Conservation (phyloP, 805 yeast genomes). For the Candida berthetii region DNA sequence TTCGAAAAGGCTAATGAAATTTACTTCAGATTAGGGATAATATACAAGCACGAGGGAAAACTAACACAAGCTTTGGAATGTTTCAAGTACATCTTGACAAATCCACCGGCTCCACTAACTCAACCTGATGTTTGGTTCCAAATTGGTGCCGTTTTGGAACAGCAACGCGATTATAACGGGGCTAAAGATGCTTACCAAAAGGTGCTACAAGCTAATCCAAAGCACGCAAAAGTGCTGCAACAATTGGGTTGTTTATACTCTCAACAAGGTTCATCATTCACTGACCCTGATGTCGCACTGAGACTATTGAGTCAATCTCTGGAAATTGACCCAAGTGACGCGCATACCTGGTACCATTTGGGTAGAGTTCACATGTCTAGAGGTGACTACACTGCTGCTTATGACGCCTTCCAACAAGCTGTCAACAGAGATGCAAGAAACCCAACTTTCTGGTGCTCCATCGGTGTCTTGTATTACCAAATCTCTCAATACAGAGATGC, state of each 20-base stretch:
- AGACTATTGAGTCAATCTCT: slow-evolving; percentile 79
- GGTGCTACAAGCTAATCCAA: slow-evolving; percentile 82
- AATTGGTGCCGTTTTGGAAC: slow-evolving; percentile 93
- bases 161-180: slow-evolving; percentile 82
- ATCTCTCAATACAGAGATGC: slow-evolving; percentile 96
- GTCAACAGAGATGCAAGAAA: slow-evolving; percentile 94
- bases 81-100: slow-evolving; percentile 82
- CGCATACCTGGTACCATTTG: slow-evolving; percentile 94
- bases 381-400: slow-evolving; percentile 92
- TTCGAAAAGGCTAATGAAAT: slow-evolving; percentile 96
- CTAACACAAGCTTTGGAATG: slow-evolving; percentile 86
- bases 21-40: slow-evolving; percentile 92
- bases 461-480: slow-evolving; percentile 94
- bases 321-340: slow-evolving; percentile 85
- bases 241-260: slow-evolving; percentile 95
- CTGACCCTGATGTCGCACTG: slow-evolving; percentile 79
- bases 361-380: slow-evolving; percentile 97
- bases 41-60: slow-evolving; percentile 91
- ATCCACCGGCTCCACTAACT: slow-evolving; percentile 93
- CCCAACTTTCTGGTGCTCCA: slow-evolving; percentile 97
- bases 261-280: slow-evolving; percentile 58
- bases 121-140: slow-evolving; percentile 99
- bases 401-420: slow-evolving; percentile 98
- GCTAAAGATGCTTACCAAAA: slow-evolving; percentile 96
- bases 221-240: slow-evolving; percentile 93